Base-by-base conservation (phyloP, 2,329 filamentous ascomycete species). In the Cryphonectria japonica region DNA sequence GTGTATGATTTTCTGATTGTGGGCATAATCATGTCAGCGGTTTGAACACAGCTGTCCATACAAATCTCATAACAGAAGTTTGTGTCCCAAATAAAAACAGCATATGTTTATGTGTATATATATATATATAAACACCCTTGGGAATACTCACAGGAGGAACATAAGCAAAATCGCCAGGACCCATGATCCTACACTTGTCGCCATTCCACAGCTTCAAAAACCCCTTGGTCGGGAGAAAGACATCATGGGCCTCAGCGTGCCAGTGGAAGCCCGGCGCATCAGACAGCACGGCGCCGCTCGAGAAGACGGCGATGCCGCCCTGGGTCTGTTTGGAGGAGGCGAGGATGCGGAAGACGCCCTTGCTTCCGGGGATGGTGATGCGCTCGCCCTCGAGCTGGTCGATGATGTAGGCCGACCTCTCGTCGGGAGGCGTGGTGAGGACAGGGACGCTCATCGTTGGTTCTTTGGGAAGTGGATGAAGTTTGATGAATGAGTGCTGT, bases 161-260 rank as follows among this genome's bases (percentile, higher is more conserved):
- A 73, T 85, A 87, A 4, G 86, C 86, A 77, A 88, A 89, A 73
- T 89, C 87, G 0, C 87, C 87, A 0, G 86, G 83, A 0, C 81
- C 82, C 80, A 89, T 80, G 66, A 85, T 83, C 29, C 86, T 79
- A 69, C 85, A 87, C 74, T 86, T 81, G 63, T 88, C 85, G n/a
- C 85, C 84, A n/a, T 85, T 86, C 85, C 85, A 89, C 7, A 89
- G 78, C 73, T 88, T 88, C 73, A 88, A 75, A 69, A 77, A 84
- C 0, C 87, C 87, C 75, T 88, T 87, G 3, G 85, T 82, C 26
- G 85, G 84, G 2, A 89, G 78, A 74, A 89, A 89, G 4, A 89
- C 83, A 75, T 89, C 87, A 74, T 89, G 87, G 0, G 87, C 84
- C 66, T 88, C 82, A 43, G 82, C 81, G 74, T 89, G 87, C 74